A percentile compares a stretch with the other conserved stretches of the same genome.
These are phyloP conservation scores for Aspergillus candidus DNA, from an alignment of 2,329 filamentous ascomycete species.

Conservation along the genomic window DNA sequence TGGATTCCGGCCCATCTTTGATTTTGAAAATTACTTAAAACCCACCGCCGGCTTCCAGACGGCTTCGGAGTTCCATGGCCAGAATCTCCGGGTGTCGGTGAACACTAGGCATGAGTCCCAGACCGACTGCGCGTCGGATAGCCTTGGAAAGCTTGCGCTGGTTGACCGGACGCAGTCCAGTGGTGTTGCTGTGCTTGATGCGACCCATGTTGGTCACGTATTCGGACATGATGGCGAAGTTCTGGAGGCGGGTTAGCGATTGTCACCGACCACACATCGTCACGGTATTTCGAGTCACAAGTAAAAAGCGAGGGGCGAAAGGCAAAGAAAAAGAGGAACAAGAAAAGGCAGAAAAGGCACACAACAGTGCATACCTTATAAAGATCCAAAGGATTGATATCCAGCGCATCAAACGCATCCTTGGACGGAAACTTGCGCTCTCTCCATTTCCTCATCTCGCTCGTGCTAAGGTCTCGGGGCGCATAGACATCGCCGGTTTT, in stretches of 20 bases:
- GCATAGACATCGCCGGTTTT: slow-evolving; percentile 77
- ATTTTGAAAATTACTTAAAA: slow-evolving; percentile 6
- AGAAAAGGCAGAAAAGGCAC: too few relatives aligned
- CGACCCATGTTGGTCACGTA: slow-evolving; percentile 79
- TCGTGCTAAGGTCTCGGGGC: slow-evolving; percentile 73
- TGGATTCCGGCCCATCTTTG: not conserved
- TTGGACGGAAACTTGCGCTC: slow-evolving; percentile 47
- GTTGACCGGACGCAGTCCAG: slow-evolving; percentile 78
- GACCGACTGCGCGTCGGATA: slow-evolving; percentile 76
- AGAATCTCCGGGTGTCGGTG: slow-evolving; percentile 83
- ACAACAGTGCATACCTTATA: slow-evolving; percentile 63
- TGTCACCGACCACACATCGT: not conserved
- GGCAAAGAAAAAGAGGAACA: too few relatives aligned
- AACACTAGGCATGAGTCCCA: slow-evolving; percentile 87
- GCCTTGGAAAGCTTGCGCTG: slow-evolving; percentile 92
- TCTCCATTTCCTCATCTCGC: slow-evolving; percentile 78
- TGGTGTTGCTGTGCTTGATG: slow-evolving; percentile 70
- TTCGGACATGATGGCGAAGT: slow-evolving; percentile 86
- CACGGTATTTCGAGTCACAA: too few relatives aligned
- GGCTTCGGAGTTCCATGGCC: slow-evolving; percentile 31
- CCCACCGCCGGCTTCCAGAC: slow-evolving; percentile 19
- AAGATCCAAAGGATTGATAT: slow-evolving; percentile 71
- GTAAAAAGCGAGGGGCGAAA: not conserved
- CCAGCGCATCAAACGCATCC: slow-evolving; percentile 75
- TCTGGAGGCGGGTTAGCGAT: slow-evolving; percentile 48